These are phyloP conservation scores for Phytophthora constricta DNA, from an alignment of 352 stramenopile genomes.

Conservation along the genomic window DNA sequence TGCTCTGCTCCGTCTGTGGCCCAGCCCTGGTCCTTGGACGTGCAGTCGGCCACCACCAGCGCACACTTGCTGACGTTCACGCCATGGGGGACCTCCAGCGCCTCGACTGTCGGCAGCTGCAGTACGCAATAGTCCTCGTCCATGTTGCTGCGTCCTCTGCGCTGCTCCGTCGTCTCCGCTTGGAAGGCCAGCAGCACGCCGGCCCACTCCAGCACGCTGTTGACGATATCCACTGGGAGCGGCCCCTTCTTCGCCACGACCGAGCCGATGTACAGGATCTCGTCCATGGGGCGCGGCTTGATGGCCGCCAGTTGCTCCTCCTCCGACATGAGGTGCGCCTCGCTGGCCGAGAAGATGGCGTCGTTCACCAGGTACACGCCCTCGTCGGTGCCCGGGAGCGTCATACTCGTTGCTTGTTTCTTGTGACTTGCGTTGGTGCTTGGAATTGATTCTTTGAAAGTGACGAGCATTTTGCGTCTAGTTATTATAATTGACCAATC, in stretches of 20 bases:
- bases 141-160: constrained; percentile 47
- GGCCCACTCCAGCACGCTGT: constrained; percentile 59
- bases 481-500: no score
- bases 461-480: no score
- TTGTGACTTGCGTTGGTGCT: constrained; percentile 10
- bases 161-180: constrained; percentile 36
- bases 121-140: constrained; percentile 65
- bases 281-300: constrained; percentile 30
- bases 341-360: constrained; percentile 29
- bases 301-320: constrained; percentile 27
- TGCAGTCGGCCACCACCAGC: constrained; percentile 57
- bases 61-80: constrained; percentile 47
- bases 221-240: constrained; percentile 49
- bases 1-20: constrained; percentile 47
- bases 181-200: constrained; percentile 62
- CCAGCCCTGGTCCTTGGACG: constrained; percentile 80
- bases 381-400: constrained; percentile 17
- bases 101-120: constrained; percentile 39
- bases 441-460: background rate
- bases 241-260: constrained; percentile 41
- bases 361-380: constrained; percentile 48
- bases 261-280: constrained; percentile 54
- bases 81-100: constrained; percentile 49
- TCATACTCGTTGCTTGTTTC: constrained; percentile 19
- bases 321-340: constrained; percentile 24